These are phyloP conservation scores for Tylopilus sp. DNA, from an alignment of 768 basidiomycete species.

Conservation along the genomic window DNA sequence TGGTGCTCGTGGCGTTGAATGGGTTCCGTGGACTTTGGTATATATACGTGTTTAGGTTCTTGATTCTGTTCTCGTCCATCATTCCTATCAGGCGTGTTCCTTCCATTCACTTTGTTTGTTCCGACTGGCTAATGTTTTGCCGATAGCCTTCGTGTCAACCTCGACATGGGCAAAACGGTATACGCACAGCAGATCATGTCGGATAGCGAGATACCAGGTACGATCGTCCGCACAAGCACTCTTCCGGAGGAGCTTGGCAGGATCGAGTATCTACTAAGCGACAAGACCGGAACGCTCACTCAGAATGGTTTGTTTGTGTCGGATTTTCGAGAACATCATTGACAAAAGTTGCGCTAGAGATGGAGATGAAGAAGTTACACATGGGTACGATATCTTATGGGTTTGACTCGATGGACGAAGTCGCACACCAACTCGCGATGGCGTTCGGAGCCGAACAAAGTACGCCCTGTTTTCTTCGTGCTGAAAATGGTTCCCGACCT, in stretches of 20 bases:
- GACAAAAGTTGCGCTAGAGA: constrained; percentile 53
- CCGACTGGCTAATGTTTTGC: background rate
- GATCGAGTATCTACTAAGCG: constrained; percentile 93
- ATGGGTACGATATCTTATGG: constrained; percentile 99
- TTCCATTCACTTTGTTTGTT: background rate
- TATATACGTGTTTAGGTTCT: constrained; percentile 92
- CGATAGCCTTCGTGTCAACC: constrained; percentile 88
- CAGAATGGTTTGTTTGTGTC: constrained; percentile 69
- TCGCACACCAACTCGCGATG: constrained; percentile 83
- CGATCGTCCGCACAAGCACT: constrained; percentile 96
- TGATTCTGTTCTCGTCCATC: constrained; percentile 97
- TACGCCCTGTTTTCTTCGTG: constrained; percentile 16
- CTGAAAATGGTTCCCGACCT: background rate
- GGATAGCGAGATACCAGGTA: constrained; percentile 88
- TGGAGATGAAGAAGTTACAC: constrained; percentile 99
- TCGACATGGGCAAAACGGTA: constrained; percentile 99
- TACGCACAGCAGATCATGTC: constrained; percentile 95
- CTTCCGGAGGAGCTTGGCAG: constrained; percentile 94
- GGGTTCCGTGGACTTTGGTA: constrained; percentile 96
- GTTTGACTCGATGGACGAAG: constrained; percentile 98
- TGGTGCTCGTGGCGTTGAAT: constrained; percentile 91
- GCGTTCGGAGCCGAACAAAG: constrained; percentile 76
- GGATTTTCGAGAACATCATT: background rate
- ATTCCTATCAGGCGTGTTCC: constrained; percentile 92
- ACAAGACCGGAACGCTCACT: constrained; percentile 97